Conservation (phyloP, 2,329 filamentous ascomycete species). For the Dissoconium aciculare region DNA sequence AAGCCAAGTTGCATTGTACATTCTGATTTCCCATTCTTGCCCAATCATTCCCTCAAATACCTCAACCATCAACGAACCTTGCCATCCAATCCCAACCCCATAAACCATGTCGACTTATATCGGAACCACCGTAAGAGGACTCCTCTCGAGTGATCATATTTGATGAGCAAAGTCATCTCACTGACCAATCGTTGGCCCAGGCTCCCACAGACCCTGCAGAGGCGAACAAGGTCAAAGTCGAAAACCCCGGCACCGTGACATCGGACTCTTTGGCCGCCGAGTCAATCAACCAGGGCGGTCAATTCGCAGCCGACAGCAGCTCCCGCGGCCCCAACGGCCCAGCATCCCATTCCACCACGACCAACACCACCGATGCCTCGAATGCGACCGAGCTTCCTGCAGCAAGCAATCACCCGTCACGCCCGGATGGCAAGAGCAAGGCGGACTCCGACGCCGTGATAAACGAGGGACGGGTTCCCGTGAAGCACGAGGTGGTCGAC, state of each 20-base stretch:
- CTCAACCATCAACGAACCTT: too few relatives aligned
- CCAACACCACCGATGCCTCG: slow-evolving; percentile 42
- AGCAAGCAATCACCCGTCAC: slow-evolving; percentile 20
- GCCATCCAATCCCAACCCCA: too few relatives aligned
- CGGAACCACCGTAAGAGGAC: too few relatives aligned
- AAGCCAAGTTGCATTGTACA: too few relatives aligned
- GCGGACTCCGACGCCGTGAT: background rate
- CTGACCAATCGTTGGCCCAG: too few relatives aligned
- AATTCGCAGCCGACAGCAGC: slow-evolving; percentile 45
- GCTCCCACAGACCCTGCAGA: slow-evolving; percentile 36
- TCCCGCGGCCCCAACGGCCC: slow-evolving; percentile 37
- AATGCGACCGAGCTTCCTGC: slow-evolving; percentile 37
- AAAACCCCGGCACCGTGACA: slow-evolving; percentile 49
- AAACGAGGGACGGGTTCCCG: too few relatives aligned
- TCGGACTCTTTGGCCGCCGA: slow-evolving; percentile 63
- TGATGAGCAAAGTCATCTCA: too few relatives aligned
- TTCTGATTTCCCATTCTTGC: too few relatives aligned
- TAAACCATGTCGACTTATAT: too few relatives aligned
- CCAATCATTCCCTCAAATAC: too few relatives aligned
- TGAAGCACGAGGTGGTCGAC: background rate
- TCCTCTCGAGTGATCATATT: too few relatives aligned
- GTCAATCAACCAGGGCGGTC: slow-evolving; percentile 46
- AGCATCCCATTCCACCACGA: slow-evolving; percentile 38
- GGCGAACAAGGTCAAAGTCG: slow-evolving; percentile 39
- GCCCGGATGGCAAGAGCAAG: background rate